phyloP scores from a whole-genome alignment of 768 basidiomycete species.

The Mycena metata region DNA sequence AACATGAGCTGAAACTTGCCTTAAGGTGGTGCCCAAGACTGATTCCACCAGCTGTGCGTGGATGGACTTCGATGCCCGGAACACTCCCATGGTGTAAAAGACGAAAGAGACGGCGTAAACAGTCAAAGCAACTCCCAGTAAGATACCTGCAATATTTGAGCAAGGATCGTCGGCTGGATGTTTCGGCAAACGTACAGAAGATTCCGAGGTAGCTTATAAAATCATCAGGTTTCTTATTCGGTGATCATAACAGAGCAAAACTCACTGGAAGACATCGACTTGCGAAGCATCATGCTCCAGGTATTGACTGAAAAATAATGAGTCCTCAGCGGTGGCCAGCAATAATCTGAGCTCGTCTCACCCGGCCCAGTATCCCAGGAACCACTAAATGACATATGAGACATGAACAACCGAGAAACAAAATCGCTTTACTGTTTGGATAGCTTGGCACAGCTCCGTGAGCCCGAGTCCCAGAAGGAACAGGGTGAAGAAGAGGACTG shows the following conservation, averaged over 20 bases:
- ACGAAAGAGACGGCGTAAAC: constrained; percentile 47
- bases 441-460: constrained; percentile 29
- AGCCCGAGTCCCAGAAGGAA: constrained; percentile 34
- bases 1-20: constrained; percentile 43
- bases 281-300: constrained; percentile 35
- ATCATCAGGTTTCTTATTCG: background rate
- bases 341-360: background rate
- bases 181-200: constrained; percentile 21
- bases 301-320: constrained; percentile 30
- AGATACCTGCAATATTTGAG: constrained; percentile 28
- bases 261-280: constrained; percentile 40
- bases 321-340: background rate
- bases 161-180: background rate
- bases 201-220: constrained; percentile 29
- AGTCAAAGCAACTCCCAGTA: constrained; percentile 44
- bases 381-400: constrained; percentile 32
- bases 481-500: constrained; percentile 40
- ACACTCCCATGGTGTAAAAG: constrained; percentile 52
- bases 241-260: constrained; percentile 18
- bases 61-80: constrained; percentile 57
- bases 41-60: constrained; percentile 56
- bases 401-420: too few species aligned
- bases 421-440: constrained; percentile 25
- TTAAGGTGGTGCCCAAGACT: constrained; percentile 60
- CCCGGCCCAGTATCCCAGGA: constrained; percentile 44